phyloP scores from a whole-genome alignment of 164 flowering plant genomes.

The Pachysandra terminalis region DNA sequence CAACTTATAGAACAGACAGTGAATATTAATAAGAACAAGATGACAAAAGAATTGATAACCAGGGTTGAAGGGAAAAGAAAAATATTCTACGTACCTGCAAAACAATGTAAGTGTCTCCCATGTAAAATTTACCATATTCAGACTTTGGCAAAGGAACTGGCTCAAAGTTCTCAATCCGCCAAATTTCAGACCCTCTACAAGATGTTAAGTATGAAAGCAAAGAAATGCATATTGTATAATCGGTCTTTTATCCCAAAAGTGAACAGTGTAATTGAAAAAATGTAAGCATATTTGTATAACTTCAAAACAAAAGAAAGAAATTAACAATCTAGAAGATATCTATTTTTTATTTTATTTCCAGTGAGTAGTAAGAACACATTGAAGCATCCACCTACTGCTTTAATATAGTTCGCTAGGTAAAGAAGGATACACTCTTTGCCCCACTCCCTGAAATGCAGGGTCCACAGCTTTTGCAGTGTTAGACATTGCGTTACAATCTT shows the following conservation, averaged over 20 bases:
- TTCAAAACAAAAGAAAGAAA: not conserved
- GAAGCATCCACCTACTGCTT: not conserved
- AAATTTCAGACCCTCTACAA: slow-evolving; percentile 85
- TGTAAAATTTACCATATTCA: slow-evolving; percentile 85
- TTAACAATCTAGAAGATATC: not conserved
- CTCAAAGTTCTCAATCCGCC: slow-evolving; percentile 92
- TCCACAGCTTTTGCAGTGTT: slow-evolving; percentile 68
- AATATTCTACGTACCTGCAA: slow-evolving; percentile 54
- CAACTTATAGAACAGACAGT: too few species aligned
- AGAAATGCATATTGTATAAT: not conserved
- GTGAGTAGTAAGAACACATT: not conserved
- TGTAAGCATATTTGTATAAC: not conserved
- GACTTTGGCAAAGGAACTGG: slow-evolving; percentile 90
- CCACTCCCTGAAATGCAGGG: slow-evolving; percentile 92
- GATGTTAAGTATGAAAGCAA: slow-evolving; percentile 42
- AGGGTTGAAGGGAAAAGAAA: not conserved
- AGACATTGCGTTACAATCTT: slow-evolving; percentile 49
- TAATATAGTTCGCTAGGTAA: not conserved
- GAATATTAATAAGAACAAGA: too few species aligned
- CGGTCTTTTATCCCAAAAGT: not conserved
- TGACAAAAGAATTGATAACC: too few species aligned
- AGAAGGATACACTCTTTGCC: slow-evolving; percentile 88
- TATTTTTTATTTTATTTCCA: not conserved
- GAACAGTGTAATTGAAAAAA: not conserved
- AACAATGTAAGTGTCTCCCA: slow-evolving; percentile 82